A percentile compares a stretch with the other conserved stretches of the same genome.
Evolutionary conservation across 176 grass and related monocot species (phyloP).

Genomic region (Lolium multiflorum): DNA sequence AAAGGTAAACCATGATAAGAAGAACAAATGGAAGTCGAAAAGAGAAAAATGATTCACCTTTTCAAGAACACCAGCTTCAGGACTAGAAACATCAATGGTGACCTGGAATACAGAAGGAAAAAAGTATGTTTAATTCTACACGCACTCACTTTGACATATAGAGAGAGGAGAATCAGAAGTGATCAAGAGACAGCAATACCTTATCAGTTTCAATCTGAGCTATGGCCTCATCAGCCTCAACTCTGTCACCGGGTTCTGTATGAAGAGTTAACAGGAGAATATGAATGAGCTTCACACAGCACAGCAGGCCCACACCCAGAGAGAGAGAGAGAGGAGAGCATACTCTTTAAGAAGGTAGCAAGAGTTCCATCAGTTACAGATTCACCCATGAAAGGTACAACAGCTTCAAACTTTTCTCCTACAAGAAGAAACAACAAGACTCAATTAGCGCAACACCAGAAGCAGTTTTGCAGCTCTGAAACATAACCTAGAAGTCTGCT

Average conservation of each 20-base stretch:
- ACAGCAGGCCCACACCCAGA: neutral
- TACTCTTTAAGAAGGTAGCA: slow-evolving; percentile 94
- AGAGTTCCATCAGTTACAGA: slow-evolving; percentile 99
- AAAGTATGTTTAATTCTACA: neutral
- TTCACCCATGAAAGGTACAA: slow-evolving; percentile 99
- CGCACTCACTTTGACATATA: neutral
- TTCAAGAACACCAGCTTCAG: slow-evolving; percentile 80
- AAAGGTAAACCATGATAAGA: no score
- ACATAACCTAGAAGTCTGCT: neutral
- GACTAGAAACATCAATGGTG: slow-evolving; percentile 93
- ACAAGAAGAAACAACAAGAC: slow-evolving; percentile 11
- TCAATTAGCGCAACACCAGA: slow-evolving; percentile 14
- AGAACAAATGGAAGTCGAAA: no score
- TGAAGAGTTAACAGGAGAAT: slow-evolving; percentile 30
- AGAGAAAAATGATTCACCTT: slow-evolving; percentile 56
- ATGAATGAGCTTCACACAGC: neutral
- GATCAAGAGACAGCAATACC: slow-evolving; percentile 37
- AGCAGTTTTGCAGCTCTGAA: neutral
- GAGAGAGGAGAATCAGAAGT: slow-evolving; percentile 24
- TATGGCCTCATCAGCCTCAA: slow-evolving; percentile 90
- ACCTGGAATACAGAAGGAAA: slow-evolving; percentile 60
- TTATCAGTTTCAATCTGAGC: slow-evolving; percentile 99
- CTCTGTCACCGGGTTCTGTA: slow-evolving; percentile 88
- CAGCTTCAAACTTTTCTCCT: slow-evolving; percentile 84
- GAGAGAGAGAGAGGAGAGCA: neutral